Evolutionary conservation across 164 flowering plant species (phyloP), one percentile per base, ranked within the genome.

Genomic region (Dillenia turbinata): DNA sequence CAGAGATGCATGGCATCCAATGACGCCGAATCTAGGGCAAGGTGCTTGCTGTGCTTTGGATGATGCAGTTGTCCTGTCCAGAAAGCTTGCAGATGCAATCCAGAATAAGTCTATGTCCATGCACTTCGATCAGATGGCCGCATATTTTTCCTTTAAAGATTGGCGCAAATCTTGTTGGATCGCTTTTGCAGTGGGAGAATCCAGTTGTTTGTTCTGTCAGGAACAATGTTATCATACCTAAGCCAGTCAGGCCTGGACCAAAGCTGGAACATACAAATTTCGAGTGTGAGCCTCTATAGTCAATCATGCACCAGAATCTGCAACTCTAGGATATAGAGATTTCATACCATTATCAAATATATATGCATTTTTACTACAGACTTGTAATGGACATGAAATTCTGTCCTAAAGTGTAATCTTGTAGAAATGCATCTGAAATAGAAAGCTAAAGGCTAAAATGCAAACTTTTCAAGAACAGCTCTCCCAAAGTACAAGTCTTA

Each of bases 1-100:
- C 0, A 97, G 98, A 11, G 98, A 93, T 75, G 98, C 98, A 10
- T 90, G 98, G 98, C 98, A 93, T 59, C 98, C 98, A 4, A 93
- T 93, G 98, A 93, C 98, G 26, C 98, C 97, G 33, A 93, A 93
- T 72, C 88, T 90, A 0, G 98, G 98, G 9, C 98, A 90, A 82
- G 98, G 97, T 17, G 98, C 87, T 22, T 90, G 98, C 57, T 87
- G 96, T 73, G 97, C 98, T 4, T 54, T 93, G 53, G 98, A 90
- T 59, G 98, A 93, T 75, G 76, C 98, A 3, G 78, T 90, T 5
- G 80, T 85, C 52, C 74, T 93, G 22, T 80, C 92, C n/a, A 78
- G 69, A 64, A 85, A 84, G 65, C 86, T 93, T 2, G 79, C 83
- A 7, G 44, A 47, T 17, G 87, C 87, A 11, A 65, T 84, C 26